Conservation (phyloP, 345 rosid species). For the Citrus medica region DNA sequence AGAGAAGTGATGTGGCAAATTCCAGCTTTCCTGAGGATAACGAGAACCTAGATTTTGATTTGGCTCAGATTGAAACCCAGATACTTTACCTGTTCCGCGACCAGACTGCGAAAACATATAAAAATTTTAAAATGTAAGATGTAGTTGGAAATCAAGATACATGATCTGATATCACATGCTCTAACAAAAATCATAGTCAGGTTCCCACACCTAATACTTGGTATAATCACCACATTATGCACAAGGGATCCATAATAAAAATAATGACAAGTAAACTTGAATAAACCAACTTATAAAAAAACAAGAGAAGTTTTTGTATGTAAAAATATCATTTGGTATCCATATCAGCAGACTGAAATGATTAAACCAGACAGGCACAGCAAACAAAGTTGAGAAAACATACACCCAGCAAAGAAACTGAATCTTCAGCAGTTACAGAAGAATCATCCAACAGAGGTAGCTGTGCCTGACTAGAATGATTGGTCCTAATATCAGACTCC, state of each 20-base stretch:
- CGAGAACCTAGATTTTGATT: slow-evolving; percentile 27
- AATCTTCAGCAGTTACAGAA: slow-evolving; percentile 31
- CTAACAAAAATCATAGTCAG: not conserved
- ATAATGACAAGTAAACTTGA: not conserved
- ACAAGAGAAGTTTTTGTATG: not conserved
- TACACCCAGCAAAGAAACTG: slow-evolving; percentile 35
- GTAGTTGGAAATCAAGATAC: not conserved
- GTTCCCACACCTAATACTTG: not conserved
- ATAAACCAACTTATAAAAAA: not conserved
- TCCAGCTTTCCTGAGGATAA: slow-evolving; percentile 50
- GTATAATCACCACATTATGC: not conserved
- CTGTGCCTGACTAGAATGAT: slow-evolving; percentile 35
- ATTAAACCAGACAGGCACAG: not conserved
- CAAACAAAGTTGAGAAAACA: slow-evolving; percentile 22
- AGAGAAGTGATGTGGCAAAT: slow-evolving; percentile 30
- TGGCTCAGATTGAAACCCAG: slow-evolving; percentile 31
- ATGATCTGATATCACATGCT: not conserved
- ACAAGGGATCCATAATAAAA: not conserved
- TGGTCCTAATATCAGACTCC: slow-evolving; percentile 44
- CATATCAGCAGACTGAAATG: not conserved
- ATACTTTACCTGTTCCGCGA: slow-evolving; percentile 26
- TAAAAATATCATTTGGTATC: not conserved
- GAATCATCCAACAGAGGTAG: slow-evolving; percentile 36
- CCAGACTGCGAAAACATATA: slow-evolving; percentile 40
- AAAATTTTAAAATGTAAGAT: slow-evolving; percentile 5